Conservation (phyloP, 2,329 filamentous ascomycete species). For the Pseudogymnoascus pannorum region DNA sequence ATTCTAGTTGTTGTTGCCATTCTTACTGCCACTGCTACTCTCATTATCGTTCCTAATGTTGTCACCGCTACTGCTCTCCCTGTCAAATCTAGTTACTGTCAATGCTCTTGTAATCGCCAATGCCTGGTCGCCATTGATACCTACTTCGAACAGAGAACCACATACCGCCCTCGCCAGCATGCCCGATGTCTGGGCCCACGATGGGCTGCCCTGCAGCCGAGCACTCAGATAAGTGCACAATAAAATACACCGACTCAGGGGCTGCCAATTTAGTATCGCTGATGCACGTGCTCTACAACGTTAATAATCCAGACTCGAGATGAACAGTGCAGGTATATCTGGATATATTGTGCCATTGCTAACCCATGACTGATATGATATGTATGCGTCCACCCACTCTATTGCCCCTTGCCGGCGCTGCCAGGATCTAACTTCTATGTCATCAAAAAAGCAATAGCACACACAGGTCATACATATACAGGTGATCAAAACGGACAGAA, state of each 20-base stretch:
- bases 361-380: background rate
- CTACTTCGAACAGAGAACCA: background rate
- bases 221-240: background rate
- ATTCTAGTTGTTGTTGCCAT: background rate
- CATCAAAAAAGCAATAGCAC: conserved; percentile 6
- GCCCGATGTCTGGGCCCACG: background rate
- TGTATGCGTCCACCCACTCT: background rate
- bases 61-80: too few species aligned
- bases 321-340: background rate
- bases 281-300: background rate
- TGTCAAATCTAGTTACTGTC: too few species aligned
- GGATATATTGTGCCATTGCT: conserved; percentile 2
- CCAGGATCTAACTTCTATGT: conserved; percentile 7
- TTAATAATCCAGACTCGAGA: background rate
- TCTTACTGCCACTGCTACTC: background rate
- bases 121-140: too few species aligned
- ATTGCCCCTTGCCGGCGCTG: background rate
- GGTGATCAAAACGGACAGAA: background rate
- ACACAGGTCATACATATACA: background rate
- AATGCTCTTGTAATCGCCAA: too few species aligned
- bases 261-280: background rate
- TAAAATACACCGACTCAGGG: background rate
- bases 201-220: too few species aligned
- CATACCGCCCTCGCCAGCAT: background rate
- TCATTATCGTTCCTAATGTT: too few species aligned